These are phyloP conservation scores for Hypoxylon sp. DNA, from an alignment of 2,329 filamentous ascomycete genomes.

Conservation along the genomic window DNA sequence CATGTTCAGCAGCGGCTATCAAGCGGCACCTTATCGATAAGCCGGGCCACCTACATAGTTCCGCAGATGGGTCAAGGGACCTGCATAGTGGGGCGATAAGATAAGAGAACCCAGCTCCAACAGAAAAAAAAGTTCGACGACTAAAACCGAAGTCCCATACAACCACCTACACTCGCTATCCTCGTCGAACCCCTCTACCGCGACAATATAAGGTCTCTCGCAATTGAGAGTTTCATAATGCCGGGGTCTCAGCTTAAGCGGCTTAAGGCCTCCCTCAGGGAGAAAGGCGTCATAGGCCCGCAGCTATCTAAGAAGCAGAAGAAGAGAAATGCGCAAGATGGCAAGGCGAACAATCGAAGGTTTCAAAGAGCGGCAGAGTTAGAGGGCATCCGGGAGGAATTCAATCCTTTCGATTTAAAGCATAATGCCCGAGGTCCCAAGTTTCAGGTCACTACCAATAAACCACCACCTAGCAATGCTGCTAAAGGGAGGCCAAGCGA, in stretches of 20 bases:
- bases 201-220: constrained; percentile 5
- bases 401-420: constrained; percentile 98
- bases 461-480: constrained; percentile 64
- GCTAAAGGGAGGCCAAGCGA: constrained; percentile 80
- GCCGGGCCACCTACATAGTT: background rate
- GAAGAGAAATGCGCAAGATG: constrained; percentile 77
- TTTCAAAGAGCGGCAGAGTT: constrained; percentile 82
- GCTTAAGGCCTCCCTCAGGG: constrained; percentile 88
- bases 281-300: constrained; percentile 90
- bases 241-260: constrained; percentile 96
- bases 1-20: background rate
- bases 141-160: constrained; percentile 6
- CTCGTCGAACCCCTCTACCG: constrained; percentile 9
- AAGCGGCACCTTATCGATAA: constrained; percentile 20
- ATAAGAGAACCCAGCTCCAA: constrained; percentile 35
- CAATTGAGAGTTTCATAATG: constrained; percentile 67
- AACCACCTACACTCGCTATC: background rate
- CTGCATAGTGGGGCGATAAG: constrained; percentile 39
- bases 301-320: constrained; percentile 97
- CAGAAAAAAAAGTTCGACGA: constrained; percentile 30
- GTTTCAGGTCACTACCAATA: constrained; percentile 83
- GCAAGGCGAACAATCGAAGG: constrained; percentile 79
- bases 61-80: constrained; percentile 1
- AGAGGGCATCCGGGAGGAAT: constrained; percentile 89
- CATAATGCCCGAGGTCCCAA: constrained; percentile 82